Evolutionary conservation across 1,284 basidiomycete genomes (phyloP), one percentile per base, ranked within the genome.

Genomic region (Hemileia vastatrix): DNA sequence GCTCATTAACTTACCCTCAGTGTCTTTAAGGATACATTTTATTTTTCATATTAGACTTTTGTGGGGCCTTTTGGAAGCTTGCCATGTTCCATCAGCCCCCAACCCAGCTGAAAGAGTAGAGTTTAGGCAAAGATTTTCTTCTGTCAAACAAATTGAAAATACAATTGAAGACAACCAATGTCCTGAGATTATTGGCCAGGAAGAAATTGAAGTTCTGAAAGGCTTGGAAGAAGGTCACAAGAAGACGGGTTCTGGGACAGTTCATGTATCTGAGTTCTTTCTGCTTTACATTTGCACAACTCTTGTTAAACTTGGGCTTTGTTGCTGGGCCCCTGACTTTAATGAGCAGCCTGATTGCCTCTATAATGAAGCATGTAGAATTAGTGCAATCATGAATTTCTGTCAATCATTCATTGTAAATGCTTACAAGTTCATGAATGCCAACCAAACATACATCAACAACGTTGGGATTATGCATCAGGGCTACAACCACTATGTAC

Each of bases 401-500:
- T 24, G 51, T 11, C 18, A 27, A 53, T 15, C 32, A 15, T 21
- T 27, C 24, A 53, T 27, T 31, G 31, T 21, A 31, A 27, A 27
- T 15, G 31, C 51, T n/a, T 53, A 21, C 32, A 15, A 27, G 9
- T 53, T 13, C 51, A 53, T 53, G 51, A 27, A 53, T 15, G 24
- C 24, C 31, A 53, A 53, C 24, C 15, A 15, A 24, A 31, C 51
- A 13, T 53, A 31, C 24, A 13, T 53, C 2, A 13, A 53, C 8
- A 19, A 53, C 32, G 15, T 31, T 32, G 23, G 24, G 19, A 11
- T 53, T 5, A 8, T 53, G 15, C 8, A 33, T 11, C 9, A 6
- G 9, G 51, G 15, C n/a, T 53, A 53, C 15, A 33, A 53, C 32
- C 51, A 53, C 23, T 53, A 53, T 32, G 51, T 53, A 2, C 51